phyloP scores from a whole-genome alignment of 345 rosid species.

The Turritis glabra region DNA sequence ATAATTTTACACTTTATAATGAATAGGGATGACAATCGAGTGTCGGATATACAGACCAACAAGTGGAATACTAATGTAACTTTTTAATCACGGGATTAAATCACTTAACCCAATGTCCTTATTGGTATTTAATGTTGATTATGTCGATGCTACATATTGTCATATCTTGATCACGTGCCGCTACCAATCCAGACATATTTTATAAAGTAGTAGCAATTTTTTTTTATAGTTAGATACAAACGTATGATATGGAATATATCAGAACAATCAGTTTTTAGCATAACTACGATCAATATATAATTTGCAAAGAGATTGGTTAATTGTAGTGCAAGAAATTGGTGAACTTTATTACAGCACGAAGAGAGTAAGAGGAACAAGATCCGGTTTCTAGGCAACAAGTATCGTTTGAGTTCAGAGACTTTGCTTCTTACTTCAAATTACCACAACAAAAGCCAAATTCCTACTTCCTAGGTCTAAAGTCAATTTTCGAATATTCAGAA shows the following conservation, averaged over 20 bases:
- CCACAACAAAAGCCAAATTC: constrained; percentile 10
- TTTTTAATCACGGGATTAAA: constrained; percentile 38
- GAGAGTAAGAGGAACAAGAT: constrained; percentile 29
- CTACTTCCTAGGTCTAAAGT: neutral
- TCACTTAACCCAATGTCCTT: constrained; percentile 27
- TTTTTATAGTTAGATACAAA: too few species aligned
- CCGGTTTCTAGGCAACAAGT: constrained; percentile 31
- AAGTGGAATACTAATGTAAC: constrained; percentile 22
- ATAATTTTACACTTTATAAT: neutral
- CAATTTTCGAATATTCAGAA: neutral
- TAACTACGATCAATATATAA: neutral
- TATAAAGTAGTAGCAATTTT: too few species aligned
- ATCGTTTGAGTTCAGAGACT: constrained; percentile 27
- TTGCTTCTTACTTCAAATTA: constrained; percentile 36
- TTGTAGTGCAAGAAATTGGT: constrained; percentile 15
- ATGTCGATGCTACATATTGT: constrained; percentile 16
- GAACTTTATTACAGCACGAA: constrained; percentile 15
- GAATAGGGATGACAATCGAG: constrained; percentile 11
- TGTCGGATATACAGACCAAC: constrained; percentile 27
- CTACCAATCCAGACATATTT: constrained; percentile 4
- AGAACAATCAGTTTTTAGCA: neutral
- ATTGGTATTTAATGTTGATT: constrained; percentile 25
- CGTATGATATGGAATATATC: neutral
- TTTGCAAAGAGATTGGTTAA: neutral
- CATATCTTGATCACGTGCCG: constrained; percentile 36